phyloP scores from a whole-genome alignment of 192 early-diverging fungal species.

The Rhizophagus clarus region DNA sequence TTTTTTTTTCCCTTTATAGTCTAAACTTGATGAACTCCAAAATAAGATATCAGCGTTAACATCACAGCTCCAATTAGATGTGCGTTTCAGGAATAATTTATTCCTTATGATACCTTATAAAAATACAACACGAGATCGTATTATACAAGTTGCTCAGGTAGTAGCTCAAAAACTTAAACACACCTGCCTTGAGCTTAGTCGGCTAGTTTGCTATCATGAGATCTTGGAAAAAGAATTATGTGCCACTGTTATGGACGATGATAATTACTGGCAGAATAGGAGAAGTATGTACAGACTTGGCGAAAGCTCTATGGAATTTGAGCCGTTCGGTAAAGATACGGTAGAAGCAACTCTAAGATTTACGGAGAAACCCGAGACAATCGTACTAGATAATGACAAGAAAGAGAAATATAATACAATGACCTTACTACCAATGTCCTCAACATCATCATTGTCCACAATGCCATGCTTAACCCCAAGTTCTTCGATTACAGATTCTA shows the following conservation, averaged over 20 bases:
- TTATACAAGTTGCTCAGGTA: constrained; percentile 56
- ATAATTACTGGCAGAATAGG: constrained; percentile 26
- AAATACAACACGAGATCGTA: constrained; percentile 62
- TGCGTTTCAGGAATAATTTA: constrained; percentile 66
- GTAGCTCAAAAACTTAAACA: constrained; percentile 58
- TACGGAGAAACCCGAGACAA: not conserved
- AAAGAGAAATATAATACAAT: not conserved
- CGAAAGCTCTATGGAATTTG: not conserved
- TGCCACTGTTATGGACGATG: constrained; percentile 30
- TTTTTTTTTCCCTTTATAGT: constrained; percentile 5
- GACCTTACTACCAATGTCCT: not conserved
- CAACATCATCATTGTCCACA: constrained; percentile 9
- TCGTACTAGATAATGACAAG: not conserved
- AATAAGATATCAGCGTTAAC: constrained; percentile 24
- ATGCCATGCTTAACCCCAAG: not conserved
- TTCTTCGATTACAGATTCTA: not conserved
- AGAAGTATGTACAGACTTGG: constrained; percentile 21
- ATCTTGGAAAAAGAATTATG: constrained; percentile 57
- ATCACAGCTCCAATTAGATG: constrained; percentile 49
- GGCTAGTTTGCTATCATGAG: constrained; percentile 72
- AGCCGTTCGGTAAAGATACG: not conserved
- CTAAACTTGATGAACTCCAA: constrained; percentile 26
- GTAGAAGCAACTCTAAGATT: not conserved
- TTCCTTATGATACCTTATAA: constrained; percentile 69
- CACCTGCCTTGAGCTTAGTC: constrained; percentile 60